phyloP scores from a whole-genome alignment of 1,284 basidiomycete genomes.

The Trichosporon faecale region DNA sequence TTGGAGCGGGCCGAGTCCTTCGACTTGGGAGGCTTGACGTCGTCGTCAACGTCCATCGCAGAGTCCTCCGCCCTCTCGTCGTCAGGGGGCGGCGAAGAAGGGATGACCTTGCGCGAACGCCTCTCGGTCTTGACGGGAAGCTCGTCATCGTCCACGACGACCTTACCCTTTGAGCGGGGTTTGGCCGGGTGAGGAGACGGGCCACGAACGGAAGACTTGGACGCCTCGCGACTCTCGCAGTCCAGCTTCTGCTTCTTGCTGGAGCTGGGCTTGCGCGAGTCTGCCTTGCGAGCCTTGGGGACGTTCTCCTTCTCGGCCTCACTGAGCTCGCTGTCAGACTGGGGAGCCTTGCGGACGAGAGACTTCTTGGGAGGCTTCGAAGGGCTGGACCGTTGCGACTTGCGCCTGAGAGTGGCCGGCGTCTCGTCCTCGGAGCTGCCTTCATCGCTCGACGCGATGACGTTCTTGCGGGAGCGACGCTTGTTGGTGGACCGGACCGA shows the following conservation, averaged over 20 bases:
- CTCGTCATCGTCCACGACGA: constrained; percentile 12
- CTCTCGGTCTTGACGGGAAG: neutral
- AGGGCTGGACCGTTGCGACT: neutral
- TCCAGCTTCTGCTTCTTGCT: neutral
- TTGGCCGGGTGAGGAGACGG: neutral
- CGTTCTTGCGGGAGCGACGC: constrained; percentile 24
- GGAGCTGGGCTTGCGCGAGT: constrained; percentile 4
- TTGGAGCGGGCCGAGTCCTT: neutral
- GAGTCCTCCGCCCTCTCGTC: neutral
- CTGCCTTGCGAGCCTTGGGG: constrained; percentile 11
- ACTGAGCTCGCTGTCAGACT: constrained; percentile 8
- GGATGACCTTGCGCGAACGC: neutral
- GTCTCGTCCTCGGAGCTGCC: constrained; percentile 14
- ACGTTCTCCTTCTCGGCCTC: constrained; percentile 18
- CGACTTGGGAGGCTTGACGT: neutral
- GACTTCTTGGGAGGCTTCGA: neutral
- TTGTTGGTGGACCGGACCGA: constrained; percentile 8
- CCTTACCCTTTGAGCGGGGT: constrained; percentile 1
- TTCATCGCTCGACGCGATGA: constrained; percentile 26
- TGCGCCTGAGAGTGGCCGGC: neutral
- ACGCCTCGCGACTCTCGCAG: neutral
- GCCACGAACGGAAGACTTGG: constrained; percentile 5
- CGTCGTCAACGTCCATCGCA: neutral
- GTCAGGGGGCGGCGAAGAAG: neutral
- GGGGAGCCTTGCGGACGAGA: neutral